Base-by-base conservation (phyloP, 1,284 basidiomycete species). In the Cutaneotrichosporon sp. region DNA sequence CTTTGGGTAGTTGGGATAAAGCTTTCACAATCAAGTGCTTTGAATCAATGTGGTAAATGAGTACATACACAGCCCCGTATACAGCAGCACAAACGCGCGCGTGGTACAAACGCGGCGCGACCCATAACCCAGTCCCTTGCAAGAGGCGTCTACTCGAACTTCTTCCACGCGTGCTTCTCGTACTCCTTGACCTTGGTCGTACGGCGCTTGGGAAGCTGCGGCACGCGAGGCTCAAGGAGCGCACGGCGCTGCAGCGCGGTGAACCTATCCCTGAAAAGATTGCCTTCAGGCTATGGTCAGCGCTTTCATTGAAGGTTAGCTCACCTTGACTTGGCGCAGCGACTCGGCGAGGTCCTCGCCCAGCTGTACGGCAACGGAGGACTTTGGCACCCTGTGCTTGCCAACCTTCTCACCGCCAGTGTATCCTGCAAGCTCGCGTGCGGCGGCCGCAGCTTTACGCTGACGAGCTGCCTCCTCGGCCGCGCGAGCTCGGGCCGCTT, bases 321-420 rank as follows among this genome's bases (percentile, higher is more conserved):
- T 33, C 55, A 88, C 89, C 81, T 91, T 91, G 63, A 98, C 76
- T 47, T 80, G 85, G 46, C 93, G 77, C 62, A 97, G 74, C 65
- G 80, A 90, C 73, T 97, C 94, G 54, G 83, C 86, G 37, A 97
- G 75, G 67, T 97, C 91, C 62, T 97, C 92, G 5, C 88, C 89
- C 0, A 94, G 80, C 73, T 97, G 93, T 14, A 97, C 91, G 45
- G 87, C 85, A 8, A 92, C 80, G 21, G 81, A 77, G 8, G 77
- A 80, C 61, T 84, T 82, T 1, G 82, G 83, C 0, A 96, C 86
- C 42, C 80, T 78, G 65, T 90, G 83, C 73, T 85, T 89, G 21
- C 91, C 86, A 8, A 94, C 61, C 69, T 81, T 81, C 72, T 83
- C 35, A 83, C 88, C 40, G 76, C 81, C 76, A 13, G 55, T 59